Evolutionary conservation across 2,329 filamentous ascomycete genomes (phyloP).

Genomic region (Leptographium lundbergii): DNA sequence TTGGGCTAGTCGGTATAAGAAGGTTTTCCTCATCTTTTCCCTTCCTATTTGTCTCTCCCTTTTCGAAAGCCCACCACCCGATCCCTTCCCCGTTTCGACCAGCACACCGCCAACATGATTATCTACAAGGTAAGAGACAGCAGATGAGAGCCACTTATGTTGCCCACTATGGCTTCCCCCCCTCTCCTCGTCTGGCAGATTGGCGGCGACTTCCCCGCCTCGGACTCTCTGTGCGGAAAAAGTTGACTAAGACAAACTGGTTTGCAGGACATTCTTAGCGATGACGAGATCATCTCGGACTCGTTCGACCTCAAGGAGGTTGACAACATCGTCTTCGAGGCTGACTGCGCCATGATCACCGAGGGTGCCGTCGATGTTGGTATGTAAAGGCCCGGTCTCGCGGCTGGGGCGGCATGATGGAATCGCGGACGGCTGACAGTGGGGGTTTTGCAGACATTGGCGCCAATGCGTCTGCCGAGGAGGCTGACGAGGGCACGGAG

Average conservation of each 20-base stretch:
- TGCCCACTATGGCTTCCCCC: neutral
- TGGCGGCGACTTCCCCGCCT: too few relatives aligned
- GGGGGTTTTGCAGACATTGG: conserved; percentile 52
- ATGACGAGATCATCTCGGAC: conserved; percentile 94
- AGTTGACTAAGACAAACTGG: neutral
- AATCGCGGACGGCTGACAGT: neutral
- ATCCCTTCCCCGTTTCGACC: conserved; percentile 8
- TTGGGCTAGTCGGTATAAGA: neutral
- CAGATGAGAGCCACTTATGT: neutral
- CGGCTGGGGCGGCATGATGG: neutral
- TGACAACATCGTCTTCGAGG: conserved; percentile 74
- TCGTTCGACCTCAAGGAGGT: conserved; percentile 74
- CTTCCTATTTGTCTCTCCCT: conserved; percentile 8
- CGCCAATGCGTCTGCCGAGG: conserved; percentile 95
- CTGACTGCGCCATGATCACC: conserved; percentile 82
- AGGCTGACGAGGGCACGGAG: conserved; percentile 62
- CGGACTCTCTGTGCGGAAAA: neutral
- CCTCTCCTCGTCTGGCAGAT: neutral
- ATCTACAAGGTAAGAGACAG: conserved; percentile 52
- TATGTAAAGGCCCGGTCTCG: conserved; percentile 30
- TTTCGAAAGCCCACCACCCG: neutral
- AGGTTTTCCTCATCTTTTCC: conserved; percentile 2
- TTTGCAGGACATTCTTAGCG: conserved; percentile 72
- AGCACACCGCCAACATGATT: conserved; percentile 49
- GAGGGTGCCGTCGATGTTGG: conserved; percentile 62